Conservation (phyloP, 2,329 filamentous ascomycete species). For the Plectosphaerella sp. region DNA sequence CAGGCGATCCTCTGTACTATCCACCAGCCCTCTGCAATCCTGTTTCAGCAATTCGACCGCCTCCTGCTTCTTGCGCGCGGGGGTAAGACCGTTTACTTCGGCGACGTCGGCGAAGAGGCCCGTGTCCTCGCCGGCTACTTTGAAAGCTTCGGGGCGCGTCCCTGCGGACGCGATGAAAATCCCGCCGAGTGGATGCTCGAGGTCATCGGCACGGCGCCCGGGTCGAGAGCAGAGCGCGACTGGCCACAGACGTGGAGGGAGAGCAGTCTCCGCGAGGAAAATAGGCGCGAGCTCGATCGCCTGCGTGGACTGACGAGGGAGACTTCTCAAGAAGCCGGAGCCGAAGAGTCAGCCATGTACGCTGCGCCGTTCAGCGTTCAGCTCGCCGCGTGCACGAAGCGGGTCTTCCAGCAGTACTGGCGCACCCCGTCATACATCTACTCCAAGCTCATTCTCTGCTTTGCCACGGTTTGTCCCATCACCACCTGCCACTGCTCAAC, state of each 20-base stretch:
- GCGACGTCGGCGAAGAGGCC: constrained; percentile 47
- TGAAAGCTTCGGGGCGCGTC: constrained; percentile 52
- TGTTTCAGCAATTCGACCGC: constrained; percentile 49
- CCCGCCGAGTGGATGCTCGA: constrained; percentile 65
- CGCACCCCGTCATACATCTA: constrained; percentile 72
- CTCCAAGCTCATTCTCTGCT: constrained; percentile 58
- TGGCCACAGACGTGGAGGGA: constrained; percentile 30
- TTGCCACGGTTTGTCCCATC: constrained; percentile 23
- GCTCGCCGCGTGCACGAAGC: constrained; percentile 52
- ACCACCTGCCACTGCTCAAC: not conserved
- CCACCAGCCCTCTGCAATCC: constrained; percentile 40
- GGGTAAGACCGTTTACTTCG: constrained; percentile 54
- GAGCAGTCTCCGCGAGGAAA: constrained; percentile 21
- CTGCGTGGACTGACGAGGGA: constrained; percentile 12
- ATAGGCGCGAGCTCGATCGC: constrained; percentile 24
- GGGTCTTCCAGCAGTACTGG: constrained; percentile 77
- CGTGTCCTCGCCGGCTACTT: constrained; percentile 52
- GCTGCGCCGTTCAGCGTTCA: constrained; percentile 63
- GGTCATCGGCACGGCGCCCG: constrained; percentile 38
- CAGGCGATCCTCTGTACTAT: constrained; percentile 47
- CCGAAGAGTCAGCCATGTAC: constrained; percentile 48
- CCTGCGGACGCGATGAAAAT: constrained; percentile 51
- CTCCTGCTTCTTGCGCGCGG: constrained; percentile 50
- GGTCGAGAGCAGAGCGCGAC: constrained; percentile 37
- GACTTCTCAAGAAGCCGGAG: not conserved